Percentiles rank a stretch among this genome's conserved stretches.
Evolutionary conservation across 345 rosid genomes (phyloP).

Genomic region (Linum usitatissimum): DNA sequence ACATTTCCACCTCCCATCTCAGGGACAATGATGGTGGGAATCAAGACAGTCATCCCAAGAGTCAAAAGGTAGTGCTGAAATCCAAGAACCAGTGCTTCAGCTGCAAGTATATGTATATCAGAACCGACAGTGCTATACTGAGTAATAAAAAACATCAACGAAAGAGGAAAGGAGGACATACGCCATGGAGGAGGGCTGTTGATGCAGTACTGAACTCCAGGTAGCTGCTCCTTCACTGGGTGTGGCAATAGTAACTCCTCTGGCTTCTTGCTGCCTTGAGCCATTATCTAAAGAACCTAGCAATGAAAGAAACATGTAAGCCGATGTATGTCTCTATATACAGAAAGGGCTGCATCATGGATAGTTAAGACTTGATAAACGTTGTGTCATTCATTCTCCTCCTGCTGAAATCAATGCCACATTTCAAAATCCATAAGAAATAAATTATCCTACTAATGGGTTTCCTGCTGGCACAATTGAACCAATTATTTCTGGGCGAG

Average conservation of each 20-base stretch:
- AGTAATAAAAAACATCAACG: not conserved
- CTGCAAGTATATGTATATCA: slow-evolving; percentile 27
- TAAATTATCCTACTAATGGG: too few relatives aligned
- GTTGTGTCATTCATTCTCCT: too few relatives aligned
- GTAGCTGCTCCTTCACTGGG: slow-evolving; percentile 52
- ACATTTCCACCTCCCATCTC: slow-evolving; percentile 67
- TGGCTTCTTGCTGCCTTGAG: slow-evolving; percentile 16
- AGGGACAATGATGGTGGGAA: slow-evolving; percentile 59
- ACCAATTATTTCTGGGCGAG: too few relatives aligned
- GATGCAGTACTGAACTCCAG: slow-evolving; percentile 51
- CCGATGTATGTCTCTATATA: too few relatives aligned
- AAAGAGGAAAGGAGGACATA: slow-evolving; percentile 15
- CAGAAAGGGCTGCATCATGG: too few relatives aligned
- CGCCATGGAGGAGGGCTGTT: slow-evolving; percentile 81
- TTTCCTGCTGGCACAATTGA: too few relatives aligned
- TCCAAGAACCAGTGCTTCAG: slow-evolving; percentile 45
- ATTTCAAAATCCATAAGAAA: too few relatives aligned
- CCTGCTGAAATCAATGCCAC: too few relatives aligned
- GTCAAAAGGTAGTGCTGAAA: slow-evolving; percentile 58
- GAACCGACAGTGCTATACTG: not conserved
- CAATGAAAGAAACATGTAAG: too few relatives aligned
- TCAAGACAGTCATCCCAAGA: slow-evolving; percentile 51
- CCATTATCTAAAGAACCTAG: not conserved
- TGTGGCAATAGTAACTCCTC: slow-evolving; percentile 46
- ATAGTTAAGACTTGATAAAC: too few relatives aligned